Percentiles rank a stretch among this genome's conserved stretches.
Conservation (phyloP, 1,284 basidiomycete species). For the Tilletiopsis washingtonensis region DNA sequence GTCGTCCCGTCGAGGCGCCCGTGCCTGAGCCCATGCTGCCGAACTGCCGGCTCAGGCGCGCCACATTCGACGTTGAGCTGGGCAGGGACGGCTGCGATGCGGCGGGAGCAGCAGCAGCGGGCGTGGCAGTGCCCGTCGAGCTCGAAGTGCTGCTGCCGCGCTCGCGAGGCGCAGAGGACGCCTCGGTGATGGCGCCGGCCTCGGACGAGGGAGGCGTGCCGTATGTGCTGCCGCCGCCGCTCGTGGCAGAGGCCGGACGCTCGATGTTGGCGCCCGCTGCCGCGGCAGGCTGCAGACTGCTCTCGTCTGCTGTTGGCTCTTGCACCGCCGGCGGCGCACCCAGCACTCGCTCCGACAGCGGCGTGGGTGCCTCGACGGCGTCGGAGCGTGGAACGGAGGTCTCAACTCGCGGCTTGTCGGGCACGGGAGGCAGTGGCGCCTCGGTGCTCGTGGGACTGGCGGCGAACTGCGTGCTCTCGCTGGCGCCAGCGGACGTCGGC, state of each 20-base stretch:
- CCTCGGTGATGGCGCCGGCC: slow-evolving; percentile 23
- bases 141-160: no score
- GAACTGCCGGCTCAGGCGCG: slow-evolving; percentile 30
- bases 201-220: slow-evolving; percentile 14
- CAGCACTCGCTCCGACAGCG: slow-evolving; percentile 47
- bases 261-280: slow-evolving; percentile 13
- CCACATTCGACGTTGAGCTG: slow-evolving; percentile 28
- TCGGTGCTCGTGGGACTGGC: no score
- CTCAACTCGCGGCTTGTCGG: no score
- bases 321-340: slow-evolving; percentile 1
- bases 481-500: slow-evolving; percentile 40
- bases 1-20: no score
- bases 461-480: slow-evolving; percentile 46
- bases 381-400: no score
- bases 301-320: no score
- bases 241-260: no score
- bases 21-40: slow-evolving; percentile 1
- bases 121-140: no score
- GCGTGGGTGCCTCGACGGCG: slow-evolving; percentile 33
- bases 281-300: slow-evolving; percentile 6
- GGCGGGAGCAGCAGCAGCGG: background rate
- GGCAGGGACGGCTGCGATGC: slow-evolving; percentile 3
- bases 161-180: slow-evolving; percentile 41
- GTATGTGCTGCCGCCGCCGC: slow-evolving; percentile 7
- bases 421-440: no score